These are phyloP conservation scores for Periconia sp. DNA, from an alignment of 2,329 filamentous ascomycete genomes.

Conservation along the genomic window DNA sequence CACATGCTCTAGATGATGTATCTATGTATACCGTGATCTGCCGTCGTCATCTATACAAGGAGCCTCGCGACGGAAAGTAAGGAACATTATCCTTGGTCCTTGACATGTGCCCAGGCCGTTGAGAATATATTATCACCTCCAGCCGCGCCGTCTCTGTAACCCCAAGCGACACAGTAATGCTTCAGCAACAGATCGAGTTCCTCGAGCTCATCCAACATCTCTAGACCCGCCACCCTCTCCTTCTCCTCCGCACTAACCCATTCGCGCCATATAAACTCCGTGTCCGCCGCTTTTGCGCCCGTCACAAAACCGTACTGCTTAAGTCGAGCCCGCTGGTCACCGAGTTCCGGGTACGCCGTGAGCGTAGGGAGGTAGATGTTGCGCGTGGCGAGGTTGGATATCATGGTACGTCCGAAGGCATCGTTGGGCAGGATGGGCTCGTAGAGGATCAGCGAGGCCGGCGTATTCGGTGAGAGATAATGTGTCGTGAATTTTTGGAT, in stretches of 20 bases:
- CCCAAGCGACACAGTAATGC: slow-evolving; percentile 92
- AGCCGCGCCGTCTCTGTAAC: slow-evolving; percentile 62
- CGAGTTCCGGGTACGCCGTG: slow-evolving; percentile 67
- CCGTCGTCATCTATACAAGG: too few species aligned
- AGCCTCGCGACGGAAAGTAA: neutral
- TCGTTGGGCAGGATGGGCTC: slow-evolving; percentile 85
- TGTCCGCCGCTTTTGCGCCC: slow-evolving; percentile 60
- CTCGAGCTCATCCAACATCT: slow-evolving; percentile 93
- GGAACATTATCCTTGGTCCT: slow-evolving; percentile 13
- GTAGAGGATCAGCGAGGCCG: slow-evolving; percentile 72
- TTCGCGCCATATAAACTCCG: slow-evolving; percentile 71
- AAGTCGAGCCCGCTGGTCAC: slow-evolving; percentile 70
- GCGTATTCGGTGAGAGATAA: slow-evolving; percentile 49
- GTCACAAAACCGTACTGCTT: slow-evolving; percentile 64
- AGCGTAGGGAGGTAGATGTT: slow-evolving; percentile 85
- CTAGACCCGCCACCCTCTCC: slow-evolving; percentile 73
- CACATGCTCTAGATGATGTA: too few species aligned
- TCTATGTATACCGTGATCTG: too few species aligned
- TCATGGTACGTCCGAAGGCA: slow-evolving; percentile 89
- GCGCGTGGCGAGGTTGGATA: slow-evolving; percentile 79
- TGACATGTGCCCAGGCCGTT: slow-evolving; percentile 34
- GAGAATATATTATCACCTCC: slow-evolving; percentile 26
- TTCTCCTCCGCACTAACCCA: slow-evolving; percentile 76
- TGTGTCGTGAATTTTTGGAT: slow-evolving; percentile 49
- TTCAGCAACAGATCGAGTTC: slow-evolving; percentile 85